Base-by-base conservation (phyloP, 768 basidiomycete species). In the Amanita brunnescens region DNA sequence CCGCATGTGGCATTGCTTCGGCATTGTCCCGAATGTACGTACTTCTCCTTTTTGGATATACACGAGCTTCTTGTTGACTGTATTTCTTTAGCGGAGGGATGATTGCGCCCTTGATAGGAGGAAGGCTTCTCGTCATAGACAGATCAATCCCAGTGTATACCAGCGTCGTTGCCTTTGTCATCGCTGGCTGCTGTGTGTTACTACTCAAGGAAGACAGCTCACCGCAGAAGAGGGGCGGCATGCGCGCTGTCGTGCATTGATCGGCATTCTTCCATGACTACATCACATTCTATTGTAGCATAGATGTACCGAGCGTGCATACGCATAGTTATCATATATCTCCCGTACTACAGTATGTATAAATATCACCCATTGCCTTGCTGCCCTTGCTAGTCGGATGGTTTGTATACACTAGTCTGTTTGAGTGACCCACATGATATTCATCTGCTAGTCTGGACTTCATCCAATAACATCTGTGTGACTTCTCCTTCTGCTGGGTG, bases 1-100 rank as follows among this genome's bases (percentile, higher is more conserved):
- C 91, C 0, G 92, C 91, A 0, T 85, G 87, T 59, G 91, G 91
- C 0, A 85, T 88, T 47, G 91, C 91, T 0, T 90, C 88, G 2
- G 91, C 90, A 8, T 65, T 94, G 1, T 91, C 87, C 1, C 75
- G 92, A 64, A 81, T 93, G 84, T 91, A 60, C 47, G 84, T 72
- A 18, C 21, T 47, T 20, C 33, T 39, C 21, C 47, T 39, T 32
- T 32, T 13, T 33, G 47, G 38, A 30, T 20, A 23, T 21, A n/a
- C 18, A 4, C 21, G 47, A 24, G 43, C 51, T 12, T 58, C 30
- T 18, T 33, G 23, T 30, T 44, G 37, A 45, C 59, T 37, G 7
- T 24, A 14, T 24, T 48, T 20, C 9, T 57, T 5, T 67, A 92
- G 90, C 64, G 87, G 90, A 6, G 91, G 91, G 5, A 91, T 93